Evolutionary conservation across 2,329 filamentous ascomycete species (phyloP).

Genomic region (Neonectria punicea): DNA sequence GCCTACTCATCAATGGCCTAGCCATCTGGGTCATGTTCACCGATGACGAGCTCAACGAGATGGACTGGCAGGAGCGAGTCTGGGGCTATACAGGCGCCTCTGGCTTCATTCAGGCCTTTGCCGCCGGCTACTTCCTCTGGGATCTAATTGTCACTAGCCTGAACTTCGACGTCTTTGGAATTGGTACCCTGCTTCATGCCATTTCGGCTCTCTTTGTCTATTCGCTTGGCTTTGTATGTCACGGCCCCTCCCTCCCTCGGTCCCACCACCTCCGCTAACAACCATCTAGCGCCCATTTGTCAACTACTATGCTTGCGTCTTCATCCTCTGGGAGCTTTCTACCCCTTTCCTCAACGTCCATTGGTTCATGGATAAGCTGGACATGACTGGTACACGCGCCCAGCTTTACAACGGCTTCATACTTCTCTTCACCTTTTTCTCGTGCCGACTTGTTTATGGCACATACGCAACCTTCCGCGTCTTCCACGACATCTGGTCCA

Average conservation of each 20-base stretch:
- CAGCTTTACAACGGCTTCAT: conserved; percentile 83
- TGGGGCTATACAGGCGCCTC: conserved; percentile 81
- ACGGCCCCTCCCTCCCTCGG: background rate
- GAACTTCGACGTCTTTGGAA: conserved; percentile 77
- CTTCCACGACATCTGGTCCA: conserved; percentile 75
- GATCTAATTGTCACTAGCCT: conserved; percentile 76
- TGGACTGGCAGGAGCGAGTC: conserved; percentile 74
- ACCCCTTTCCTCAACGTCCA: conserved; percentile 88
- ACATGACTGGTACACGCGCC: conserved; percentile 77
- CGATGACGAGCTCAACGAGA: conserved; percentile 74
- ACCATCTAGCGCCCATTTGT: conserved; percentile 77
- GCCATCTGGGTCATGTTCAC: conserved; percentile 78
- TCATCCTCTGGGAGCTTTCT: conserved; percentile 89
- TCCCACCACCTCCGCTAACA: conserved; percentile 20
- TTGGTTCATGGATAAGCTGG: conserved; percentile 91
- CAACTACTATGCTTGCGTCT: conserved; percentile 83
- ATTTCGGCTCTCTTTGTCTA: conserved; percentile 79
- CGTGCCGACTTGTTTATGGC: conserved; percentile 80
- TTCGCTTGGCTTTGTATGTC: conserved; percentile 80
- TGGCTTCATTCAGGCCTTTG: conserved; percentile 80
- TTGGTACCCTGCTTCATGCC: conserved; percentile 82
- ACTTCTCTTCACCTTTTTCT: conserved; percentile 79
- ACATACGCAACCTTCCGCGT: conserved; percentile 76
- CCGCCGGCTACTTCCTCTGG: conserved; percentile 86
- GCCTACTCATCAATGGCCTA: conserved; percentile 74